Conservation (phyloP, 495 filamentous ascomycete species). For the Neurospora sp. region DNA sequence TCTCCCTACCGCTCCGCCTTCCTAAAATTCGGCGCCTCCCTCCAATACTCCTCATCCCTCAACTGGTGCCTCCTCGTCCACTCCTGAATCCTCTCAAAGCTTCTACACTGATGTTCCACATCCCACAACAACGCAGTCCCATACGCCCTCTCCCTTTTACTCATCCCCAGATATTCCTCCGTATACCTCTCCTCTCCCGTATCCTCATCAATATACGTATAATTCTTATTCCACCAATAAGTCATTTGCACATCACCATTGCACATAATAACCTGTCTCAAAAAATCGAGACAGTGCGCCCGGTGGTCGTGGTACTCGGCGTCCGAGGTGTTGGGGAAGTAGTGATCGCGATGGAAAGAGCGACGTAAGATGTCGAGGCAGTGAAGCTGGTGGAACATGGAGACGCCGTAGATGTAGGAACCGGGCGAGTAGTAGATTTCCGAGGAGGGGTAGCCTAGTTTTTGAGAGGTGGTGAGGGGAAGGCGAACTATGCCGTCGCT, state of each 20-base stretch:
- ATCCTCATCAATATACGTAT: neutral
- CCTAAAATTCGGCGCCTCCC: neutral
- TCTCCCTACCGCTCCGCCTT: neutral
- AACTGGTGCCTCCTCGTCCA: neutral
- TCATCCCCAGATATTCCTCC: neutral
- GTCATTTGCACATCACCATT: neutral
- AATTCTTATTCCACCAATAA: neutral
- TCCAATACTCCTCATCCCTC: neutral
- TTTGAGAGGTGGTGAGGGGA: neutral
- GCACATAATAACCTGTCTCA: neutral
- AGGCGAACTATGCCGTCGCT: neutral
- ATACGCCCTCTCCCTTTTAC: neutral
- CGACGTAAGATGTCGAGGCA: conserved; percentile 7
- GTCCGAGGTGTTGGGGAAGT: neutral
- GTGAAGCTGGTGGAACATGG: conserved; percentile 19
- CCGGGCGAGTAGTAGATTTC: neutral
- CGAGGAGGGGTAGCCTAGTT: neutral
- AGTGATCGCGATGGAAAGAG: neutral
- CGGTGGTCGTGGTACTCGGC: neutral
- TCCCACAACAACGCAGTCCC: neutral
- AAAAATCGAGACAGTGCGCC: neutral
- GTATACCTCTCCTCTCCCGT: neutral
- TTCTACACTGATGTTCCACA: neutral
- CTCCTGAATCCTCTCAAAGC: neutral
- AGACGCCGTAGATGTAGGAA: conserved; percentile 4